Evolutionary conservation across 75 land plant species (phyloP).

Genomic region (Ceratopteris richardii): DNA sequence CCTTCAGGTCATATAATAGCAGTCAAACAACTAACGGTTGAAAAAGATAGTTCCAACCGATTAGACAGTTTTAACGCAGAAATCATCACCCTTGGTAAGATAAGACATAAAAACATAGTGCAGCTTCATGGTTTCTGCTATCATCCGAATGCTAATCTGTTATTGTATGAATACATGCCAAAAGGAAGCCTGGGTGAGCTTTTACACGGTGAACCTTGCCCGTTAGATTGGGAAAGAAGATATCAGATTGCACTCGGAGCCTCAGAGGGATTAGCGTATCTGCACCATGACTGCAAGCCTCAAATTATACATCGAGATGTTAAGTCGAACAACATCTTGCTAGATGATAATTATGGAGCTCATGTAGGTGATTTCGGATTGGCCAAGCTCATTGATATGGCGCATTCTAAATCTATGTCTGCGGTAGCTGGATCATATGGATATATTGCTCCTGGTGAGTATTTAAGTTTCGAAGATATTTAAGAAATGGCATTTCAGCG

Average conservation of each 20-base stretch:
- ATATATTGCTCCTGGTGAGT: slow-evolving; percentile 82
- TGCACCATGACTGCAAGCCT: slow-evolving; percentile 86
- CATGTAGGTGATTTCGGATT: slow-evolving; percentile 92
- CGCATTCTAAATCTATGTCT: slow-evolving; percentile 59
- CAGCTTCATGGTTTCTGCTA: slow-evolving; percentile 74
- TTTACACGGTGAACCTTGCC: slow-evolving; percentile 38
- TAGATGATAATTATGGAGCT: slow-evolving; percentile 70
- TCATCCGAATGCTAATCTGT: slow-evolving; percentile 55
- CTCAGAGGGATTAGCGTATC: slow-evolving; percentile 80
- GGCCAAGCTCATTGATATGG: slow-evolving; percentile 68
- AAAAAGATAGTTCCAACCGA: slow-evolving; percentile 51
- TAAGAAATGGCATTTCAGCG: neutral
- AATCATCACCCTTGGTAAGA: slow-evolving; percentile 62
- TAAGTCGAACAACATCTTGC: slow-evolving; percentile 66
- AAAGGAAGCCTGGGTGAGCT: slow-evolving; percentile 70
- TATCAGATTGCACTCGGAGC: slow-evolving; percentile 82
- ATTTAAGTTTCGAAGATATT: neutral
- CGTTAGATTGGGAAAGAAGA: slow-evolving; percentile 66
- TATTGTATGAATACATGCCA: slow-evolving; percentile 78
- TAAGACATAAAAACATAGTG: slow-evolving; percentile 74
- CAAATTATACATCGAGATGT: slow-evolving; percentile 70
- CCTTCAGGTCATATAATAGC: slow-evolving; percentile 49
- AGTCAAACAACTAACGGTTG: slow-evolving; percentile 59
- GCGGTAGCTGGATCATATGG: slow-evolving; percentile 87
- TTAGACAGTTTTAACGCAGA: slow-evolving; percentile 66